Base-by-base conservation (phyloP, 768 basidiomycete species). In the Boletus rubroflammeus region DNA sequence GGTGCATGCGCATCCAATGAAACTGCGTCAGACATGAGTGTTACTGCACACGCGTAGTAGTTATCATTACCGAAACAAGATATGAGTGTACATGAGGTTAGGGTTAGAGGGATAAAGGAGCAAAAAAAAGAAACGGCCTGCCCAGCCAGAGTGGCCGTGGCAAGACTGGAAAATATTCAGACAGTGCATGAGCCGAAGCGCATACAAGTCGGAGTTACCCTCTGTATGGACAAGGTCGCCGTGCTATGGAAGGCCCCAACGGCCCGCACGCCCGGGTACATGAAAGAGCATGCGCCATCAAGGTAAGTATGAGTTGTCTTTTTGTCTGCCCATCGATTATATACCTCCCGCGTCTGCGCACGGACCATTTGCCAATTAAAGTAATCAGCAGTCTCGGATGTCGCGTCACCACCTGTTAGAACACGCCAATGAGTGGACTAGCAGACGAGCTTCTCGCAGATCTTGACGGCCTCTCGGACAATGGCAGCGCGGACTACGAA, bases 371-470 rank as follows among this genome's bases (percentile, higher is more conserved):
- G 11, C 64, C 43, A 44, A 61, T 57, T 21, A 34, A 47, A 45
- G 64, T 17, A 61, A 61, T 26, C 8, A 2, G 39, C 14, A 13
- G 4, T 36, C 19, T 17, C 7, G 29, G 6, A 21, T 14, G 44
- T 45, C 44, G 25, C 39, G 42, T 2, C 3, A 3, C 19, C 14
- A 6, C 50, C n/a, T 15, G 39, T 58, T 45, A 26, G 25, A 58
- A 57, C 19, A 26, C 53, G 35, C 51, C 41, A 38, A 92, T 92
- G 89, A 85, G 84, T 65, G 82, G 82, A 47, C 83, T 98, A 28
- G 96, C 93, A 21, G 88, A 98, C 73, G 93, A 96, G 67, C 85
- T 98, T 17, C 76, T 97, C 15, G 93, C 92, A 29, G 95, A 97
- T 72, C 84, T 97, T 14, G 92, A 95, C 43, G 91, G 84, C 45